Percentiles rank a stretch among this genome's conserved stretches.
These are phyloP conservation scores for Auxenochlorella pyrenoidosa DNA, from an alignment of 139 green algal genomes.

Conservation along the genomic window DNA sequence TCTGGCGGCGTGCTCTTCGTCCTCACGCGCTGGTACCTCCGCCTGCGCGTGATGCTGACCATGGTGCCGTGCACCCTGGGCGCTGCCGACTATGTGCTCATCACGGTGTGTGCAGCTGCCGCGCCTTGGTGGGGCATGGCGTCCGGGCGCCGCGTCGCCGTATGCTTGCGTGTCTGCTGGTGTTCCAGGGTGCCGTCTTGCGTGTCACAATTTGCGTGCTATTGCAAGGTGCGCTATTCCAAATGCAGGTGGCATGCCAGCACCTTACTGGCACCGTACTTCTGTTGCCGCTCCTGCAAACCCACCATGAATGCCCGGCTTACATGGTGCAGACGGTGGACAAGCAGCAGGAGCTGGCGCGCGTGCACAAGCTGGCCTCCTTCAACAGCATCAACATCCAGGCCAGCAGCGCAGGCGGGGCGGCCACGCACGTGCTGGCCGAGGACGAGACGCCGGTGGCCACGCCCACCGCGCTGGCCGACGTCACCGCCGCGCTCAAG, in stretches of 20 bases:
- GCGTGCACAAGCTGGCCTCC: slow-evolving; percentile 19
- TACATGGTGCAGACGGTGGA: slow-evolving; percentile 8
- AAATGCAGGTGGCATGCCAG: background rate
- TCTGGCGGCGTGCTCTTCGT: slow-evolving; percentile 31
- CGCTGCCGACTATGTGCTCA: slow-evolving; percentile 37
- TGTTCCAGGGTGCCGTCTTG: background rate
- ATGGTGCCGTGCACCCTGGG: slow-evolving; percentile 27
- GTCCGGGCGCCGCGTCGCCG: background rate
- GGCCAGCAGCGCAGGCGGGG: slow-evolving; percentile 7
- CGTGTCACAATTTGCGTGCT: background rate
- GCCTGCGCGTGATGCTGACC: slow-evolving; percentile 4
- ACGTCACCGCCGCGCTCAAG: slow-evolving; percentile 8
- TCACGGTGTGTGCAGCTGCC: slow-evolving; percentile 30
- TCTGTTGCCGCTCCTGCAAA: background rate
- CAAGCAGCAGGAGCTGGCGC: slow-evolving; percentile 34
- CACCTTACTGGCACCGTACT: too few species aligned
- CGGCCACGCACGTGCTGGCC: background rate
- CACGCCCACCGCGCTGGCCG: background rate
- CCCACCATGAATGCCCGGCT: background rate
- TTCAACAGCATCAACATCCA: slow-evolving; percentile 47
- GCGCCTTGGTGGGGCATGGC: background rate
- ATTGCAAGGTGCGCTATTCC: too few species aligned
- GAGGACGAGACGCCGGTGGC: slow-evolving; percentile 23
- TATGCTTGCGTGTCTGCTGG: background rate
- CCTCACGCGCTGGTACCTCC: slow-evolving; percentile 26